A percentile compares a stretch with the other conserved stretches of the same genome.
Evolutionary conservation across 495 filamentous ascomycete genomes (phyloP).

Genomic region (Tuber borchii): DNA sequence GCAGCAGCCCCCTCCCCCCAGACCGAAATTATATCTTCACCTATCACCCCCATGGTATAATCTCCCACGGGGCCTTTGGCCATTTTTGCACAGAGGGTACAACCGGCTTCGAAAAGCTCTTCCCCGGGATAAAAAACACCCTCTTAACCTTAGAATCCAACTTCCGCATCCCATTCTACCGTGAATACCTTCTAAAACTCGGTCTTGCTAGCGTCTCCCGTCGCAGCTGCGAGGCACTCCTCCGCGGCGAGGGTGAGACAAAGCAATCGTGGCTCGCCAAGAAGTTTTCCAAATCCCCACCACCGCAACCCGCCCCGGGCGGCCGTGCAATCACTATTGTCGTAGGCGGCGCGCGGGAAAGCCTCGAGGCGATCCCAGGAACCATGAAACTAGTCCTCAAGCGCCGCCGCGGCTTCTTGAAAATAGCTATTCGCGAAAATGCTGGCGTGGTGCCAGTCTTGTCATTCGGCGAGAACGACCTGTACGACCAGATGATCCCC

Average conservation of each 20-base stretch:
- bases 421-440: constrained; percentile 79
- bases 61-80: constrained; percentile 88
- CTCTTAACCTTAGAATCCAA: constrained; percentile 88
- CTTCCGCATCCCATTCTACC: constrained; percentile 87
- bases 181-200: constrained; percentile 82
- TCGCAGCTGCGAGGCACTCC: constrained; percentile 79
- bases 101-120: constrained; percentile 72
- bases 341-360: constrained; percentile 85
- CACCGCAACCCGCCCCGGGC: constrained; percentile 1
- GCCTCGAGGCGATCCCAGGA: constrained; percentile 74
- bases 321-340: constrained; percentile 95
- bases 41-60: constrained; percentile 96
- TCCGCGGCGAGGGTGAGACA: constrained; percentile 42
- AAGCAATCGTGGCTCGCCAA: constrained; percentile 12
- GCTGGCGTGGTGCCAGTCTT: constrained; percentile 89
- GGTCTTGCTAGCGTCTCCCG: constrained; percentile 83
- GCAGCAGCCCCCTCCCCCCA: constrained; percentile 68
- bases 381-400: constrained; percentile 68
- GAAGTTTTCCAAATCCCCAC: constrained; percentile 1
- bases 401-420: constrained; percentile 84
- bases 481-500: constrained; percentile 80
- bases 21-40: constrained; percentile 96
- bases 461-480: constrained; percentile 88
- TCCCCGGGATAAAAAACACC: constrained; percentile 92
- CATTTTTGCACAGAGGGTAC: constrained; percentile 74